Percentiles rank a stretch among this genome's conserved stretches.
Conservation (phyloP, 192 early-diverging fungal species). For the Coemansia sp. region DNA sequence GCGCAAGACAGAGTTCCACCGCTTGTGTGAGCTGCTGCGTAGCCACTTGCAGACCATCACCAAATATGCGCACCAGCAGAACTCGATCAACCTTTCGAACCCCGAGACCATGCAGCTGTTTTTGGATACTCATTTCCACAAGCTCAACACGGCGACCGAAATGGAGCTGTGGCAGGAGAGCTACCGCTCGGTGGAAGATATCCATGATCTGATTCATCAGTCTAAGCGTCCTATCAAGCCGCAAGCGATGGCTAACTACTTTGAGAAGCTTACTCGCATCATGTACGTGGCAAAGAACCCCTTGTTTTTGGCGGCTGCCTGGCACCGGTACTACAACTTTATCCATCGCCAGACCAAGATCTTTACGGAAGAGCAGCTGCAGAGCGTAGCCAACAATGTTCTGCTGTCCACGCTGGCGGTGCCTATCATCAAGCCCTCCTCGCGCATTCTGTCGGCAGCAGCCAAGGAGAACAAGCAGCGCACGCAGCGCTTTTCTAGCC, state of each 20-base stretch:
- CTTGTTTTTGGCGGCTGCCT: constrained; percentile 96
- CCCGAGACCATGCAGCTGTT: constrained; percentile 96
- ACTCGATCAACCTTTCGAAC: constrained; percentile 92
- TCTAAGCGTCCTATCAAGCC: constrained; percentile 91
- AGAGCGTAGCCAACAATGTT: constrained; percentile 86
- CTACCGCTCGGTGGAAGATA: constrained; percentile 96
- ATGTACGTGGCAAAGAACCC: constrained; percentile 97
- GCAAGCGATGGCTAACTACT: constrained; percentile 96
- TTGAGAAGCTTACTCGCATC: constrained; percentile 95
- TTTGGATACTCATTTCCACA: constrained; percentile 92
- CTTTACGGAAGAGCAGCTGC: constrained; percentile 81
- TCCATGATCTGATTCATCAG: constrained; percentile 87
- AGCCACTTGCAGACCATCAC: constrained; percentile 87
- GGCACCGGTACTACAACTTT: constrained; percentile 85
- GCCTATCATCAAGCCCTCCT: constrained; percentile 88
- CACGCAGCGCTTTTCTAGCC: constrained; percentile 74
- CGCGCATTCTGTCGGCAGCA: constrained; percentile 66
- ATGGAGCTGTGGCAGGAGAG: constrained; percentile 99
- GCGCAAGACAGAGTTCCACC: constrained; percentile 98
- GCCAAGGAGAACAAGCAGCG: constrained; percentile 78
- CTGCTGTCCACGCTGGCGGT: constrained; percentile 93
- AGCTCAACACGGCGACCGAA: constrained; percentile 92
- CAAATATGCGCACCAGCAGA: constrained; percentile 85
- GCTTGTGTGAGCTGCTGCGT: constrained; percentile 95
- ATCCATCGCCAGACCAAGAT: constrained; percentile 76